Evolutionary conservation across 768 basidiomycete species (phyloP).

Genomic region (Suillus placidus): DNA sequence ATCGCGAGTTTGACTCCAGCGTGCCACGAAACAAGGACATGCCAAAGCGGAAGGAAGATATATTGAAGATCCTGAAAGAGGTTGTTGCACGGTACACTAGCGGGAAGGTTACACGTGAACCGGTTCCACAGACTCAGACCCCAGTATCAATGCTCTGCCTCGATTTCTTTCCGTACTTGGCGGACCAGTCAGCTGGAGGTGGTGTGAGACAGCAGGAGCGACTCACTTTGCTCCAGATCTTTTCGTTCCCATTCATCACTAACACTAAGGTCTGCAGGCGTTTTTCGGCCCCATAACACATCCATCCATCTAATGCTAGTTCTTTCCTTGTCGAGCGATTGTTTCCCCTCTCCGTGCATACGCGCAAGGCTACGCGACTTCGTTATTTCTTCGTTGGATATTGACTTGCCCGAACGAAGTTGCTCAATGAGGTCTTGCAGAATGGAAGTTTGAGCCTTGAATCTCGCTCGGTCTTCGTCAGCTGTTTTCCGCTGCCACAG

Average conservation of each 20-base stretch:
- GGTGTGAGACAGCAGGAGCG: not conserved
- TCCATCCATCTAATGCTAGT: constrained; percentile 50
- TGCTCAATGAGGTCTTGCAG: constrained; percentile 60
- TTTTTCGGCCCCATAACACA: constrained; percentile 47
- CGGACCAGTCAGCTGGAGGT: not conserved
- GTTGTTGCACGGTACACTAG: not conserved
- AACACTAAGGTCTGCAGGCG: constrained; percentile 8
- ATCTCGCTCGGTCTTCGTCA: constrained; percentile 55
- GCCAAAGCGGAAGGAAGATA: constrained; percentile 4
- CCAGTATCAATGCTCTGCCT: not conserved
- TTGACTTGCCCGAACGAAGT: constrained; percentile 47
- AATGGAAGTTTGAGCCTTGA: constrained; percentile 62
- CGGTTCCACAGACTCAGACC: too few species aligned
- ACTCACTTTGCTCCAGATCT: constrained; percentile 44
- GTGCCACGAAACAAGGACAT: constrained; percentile 10
- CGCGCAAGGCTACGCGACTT: constrained; percentile 58
- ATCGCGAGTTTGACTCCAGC: constrained; percentile 1
- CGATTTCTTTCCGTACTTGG: constrained; percentile 17
- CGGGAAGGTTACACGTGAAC: too few species aligned
- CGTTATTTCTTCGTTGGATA: constrained; percentile 54
- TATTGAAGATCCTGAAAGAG: not conserved
- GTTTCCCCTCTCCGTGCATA: constrained; percentile 28
- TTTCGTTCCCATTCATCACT: constrained; percentile 41
- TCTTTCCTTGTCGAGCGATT: constrained; percentile 10
- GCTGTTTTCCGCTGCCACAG: constrained; percentile 52